Evolutionary conservation across 2,329 filamentous ascomycete species (phyloP).

Genomic region (Curvularia lunata): DNA sequence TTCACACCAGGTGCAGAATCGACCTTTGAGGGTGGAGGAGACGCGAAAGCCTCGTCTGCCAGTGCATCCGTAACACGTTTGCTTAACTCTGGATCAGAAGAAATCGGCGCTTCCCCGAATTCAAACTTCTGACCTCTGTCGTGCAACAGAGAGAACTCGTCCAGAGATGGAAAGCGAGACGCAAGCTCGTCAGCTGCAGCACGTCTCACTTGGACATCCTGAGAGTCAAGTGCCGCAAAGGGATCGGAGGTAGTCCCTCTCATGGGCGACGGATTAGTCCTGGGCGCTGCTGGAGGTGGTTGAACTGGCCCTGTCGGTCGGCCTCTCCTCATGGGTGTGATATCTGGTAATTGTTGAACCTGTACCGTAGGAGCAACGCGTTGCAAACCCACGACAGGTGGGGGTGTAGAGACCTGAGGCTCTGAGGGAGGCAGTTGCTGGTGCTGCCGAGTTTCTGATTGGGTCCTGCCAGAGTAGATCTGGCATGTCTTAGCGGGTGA

Average conservation of each 20-base stretch:
- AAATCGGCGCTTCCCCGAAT: constrained; percentile 61
- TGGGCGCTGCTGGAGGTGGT: constrained; percentile 51
- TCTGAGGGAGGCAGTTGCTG: constrained; percentile 66
- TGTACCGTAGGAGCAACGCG: constrained; percentile 77
- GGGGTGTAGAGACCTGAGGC: constrained; percentile 56
- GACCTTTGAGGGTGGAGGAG: constrained; percentile 45
- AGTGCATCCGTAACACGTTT: constrained; percentile 76
- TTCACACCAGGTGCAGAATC: constrained; percentile 39
- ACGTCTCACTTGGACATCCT: constrained; percentile 55
- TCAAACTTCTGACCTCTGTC: constrained; percentile 85
- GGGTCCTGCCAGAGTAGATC: constrained; percentile 62
- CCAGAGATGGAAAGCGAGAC: constrained; percentile 83
- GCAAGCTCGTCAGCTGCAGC: constrained; percentile 78
- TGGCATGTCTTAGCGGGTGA: constrained; percentile 36
- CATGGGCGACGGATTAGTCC: constrained; percentile 71
- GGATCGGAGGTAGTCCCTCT: constrained; percentile 77
- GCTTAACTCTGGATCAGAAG: constrained; percentile 59
- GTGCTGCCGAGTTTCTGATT: constrained; percentile 67
- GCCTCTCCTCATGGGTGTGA: constrained; percentile 92
- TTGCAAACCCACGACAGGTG: constrained; percentile 76
- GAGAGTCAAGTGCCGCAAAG: constrained; percentile 86
- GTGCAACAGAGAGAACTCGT: constrained; percentile 90
- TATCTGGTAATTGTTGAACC: constrained; percentile 79
- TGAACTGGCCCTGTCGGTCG: constrained; percentile 65
- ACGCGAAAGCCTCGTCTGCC: constrained; percentile 82